These are phyloP conservation scores for Calonectria hongkongensis DNA, from an alignment of 2,329 filamentous ascomycete genomes.

Conservation along the genomic window DNA sequence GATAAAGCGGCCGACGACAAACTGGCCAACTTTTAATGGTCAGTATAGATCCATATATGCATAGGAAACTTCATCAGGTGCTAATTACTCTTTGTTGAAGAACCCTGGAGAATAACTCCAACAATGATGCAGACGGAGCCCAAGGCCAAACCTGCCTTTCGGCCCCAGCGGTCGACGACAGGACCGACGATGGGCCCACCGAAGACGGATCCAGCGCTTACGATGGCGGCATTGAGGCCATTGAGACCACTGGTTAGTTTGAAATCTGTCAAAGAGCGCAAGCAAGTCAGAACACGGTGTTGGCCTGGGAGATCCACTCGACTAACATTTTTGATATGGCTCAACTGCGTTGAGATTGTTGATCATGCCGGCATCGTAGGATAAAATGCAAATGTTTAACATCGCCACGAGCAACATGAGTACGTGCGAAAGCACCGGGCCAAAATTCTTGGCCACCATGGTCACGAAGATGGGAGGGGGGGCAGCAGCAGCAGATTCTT, in stretches of 20 bases:
- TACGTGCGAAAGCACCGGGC: conserved; percentile 30
- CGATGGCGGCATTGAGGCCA: conserved; percentile 38
- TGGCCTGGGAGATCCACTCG: background rate
- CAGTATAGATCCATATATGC: background rate
- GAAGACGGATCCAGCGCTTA: conserved; percentile 36
- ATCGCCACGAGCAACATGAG: conserved; percentile 37
- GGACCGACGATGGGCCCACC: conserved; percentile 37
- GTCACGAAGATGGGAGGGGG: background rate
- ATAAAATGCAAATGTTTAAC: conserved; percentile 39
- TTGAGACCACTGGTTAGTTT: conserved; percentile 32
- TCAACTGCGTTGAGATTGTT: conserved; percentile 39
- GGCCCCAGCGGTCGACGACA: conserved; percentile 38
- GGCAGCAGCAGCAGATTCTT: background rate
- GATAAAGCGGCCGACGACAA: conserved; percentile 36
- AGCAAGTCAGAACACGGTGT: conserved; percentile 5
- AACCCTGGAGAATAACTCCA: conserved; percentile 35
- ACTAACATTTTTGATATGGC: conserved; percentile 32
- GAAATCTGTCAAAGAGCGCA: conserved; percentile 27
- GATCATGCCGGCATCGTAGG: conserved; percentile 40
- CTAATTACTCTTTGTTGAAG: conserved; percentile 25
- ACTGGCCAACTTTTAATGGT: conserved; percentile 15
- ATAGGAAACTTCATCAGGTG: background rate
- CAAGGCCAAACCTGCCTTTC: conserved; percentile 30
- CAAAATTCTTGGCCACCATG: conserved; percentile 1
- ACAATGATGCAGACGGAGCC: conserved; percentile 38